Base-by-base conservation (phyloP, 495 filamentous ascomycete species). In the Talaromyces borbonicus region DNA sequence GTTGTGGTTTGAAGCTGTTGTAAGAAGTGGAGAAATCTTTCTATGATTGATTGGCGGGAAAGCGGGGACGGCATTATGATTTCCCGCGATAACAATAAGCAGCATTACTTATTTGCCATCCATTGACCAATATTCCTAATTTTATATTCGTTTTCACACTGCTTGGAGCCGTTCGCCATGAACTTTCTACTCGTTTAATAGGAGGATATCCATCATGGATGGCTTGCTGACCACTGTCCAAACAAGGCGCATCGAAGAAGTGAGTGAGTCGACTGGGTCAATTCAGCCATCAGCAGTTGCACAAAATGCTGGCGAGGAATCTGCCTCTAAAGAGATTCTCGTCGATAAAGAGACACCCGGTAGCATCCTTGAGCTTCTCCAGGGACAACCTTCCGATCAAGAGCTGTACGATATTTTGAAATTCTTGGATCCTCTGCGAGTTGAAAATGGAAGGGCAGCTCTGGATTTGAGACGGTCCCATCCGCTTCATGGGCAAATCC, bases 401-500 rank as follows among this genome's bases (percentile, higher is more conserved):
- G 43, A 36, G 16, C 22, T 46, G 5, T 36, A 46, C 27, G 16
- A 11, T 19, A 35, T 35, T 33, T 35, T 46, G 20, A 31, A 32
- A n/a, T 36, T 11, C 4, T 66, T 95, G 16, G 62, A 68, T 43
- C 59, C 63, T 7, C 59, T 52, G 35, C 63, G 58, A 25, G 68
- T 63, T 18, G 47, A 51, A 23, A 18, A 31, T 46, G 44, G 49
- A 18, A 47, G 57, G 3, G 48, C 58, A 29, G 57, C 56, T 12
- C 80, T 87, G 52, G 72, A 75, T 49, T 74, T 93, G 40, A 66
- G 69, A 48, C 59, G 66, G n/a, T 80, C 85, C 33, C 71, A 70
- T 30, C 78, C 87, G 2, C 62, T 74, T 51, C 66, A 77, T 42
- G 74, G 86, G 4, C 83, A 87, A 54, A 74, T 94, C 5, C 65